phyloP scores from a whole-genome alignment of 2,329 filamentous ascomycete species.

The Aureobasidium sp. region DNA sequence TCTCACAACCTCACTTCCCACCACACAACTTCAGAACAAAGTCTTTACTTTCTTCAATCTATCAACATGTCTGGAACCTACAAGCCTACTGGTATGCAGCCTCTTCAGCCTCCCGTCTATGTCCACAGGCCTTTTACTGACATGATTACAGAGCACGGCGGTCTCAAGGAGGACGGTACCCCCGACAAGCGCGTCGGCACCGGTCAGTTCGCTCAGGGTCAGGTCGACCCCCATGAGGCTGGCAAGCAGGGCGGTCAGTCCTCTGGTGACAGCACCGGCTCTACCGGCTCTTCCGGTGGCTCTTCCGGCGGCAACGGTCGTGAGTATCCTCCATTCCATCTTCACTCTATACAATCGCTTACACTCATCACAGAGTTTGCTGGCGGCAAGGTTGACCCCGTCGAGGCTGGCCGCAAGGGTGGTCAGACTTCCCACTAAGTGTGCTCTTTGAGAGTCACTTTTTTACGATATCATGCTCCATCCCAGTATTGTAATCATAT shows the following conservation, averaged over 20 bases:
- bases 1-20: constrained; percentile 10
- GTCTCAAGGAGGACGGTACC: constrained; percentile 35
- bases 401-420: constrained; percentile 32
- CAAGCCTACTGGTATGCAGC: constrained; percentile 26
- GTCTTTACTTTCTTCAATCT: constrained; percentile 9
- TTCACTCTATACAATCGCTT: not conserved
- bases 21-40: constrained; percentile 10
- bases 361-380: constrained; percentile 27
- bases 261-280: constrained; percentile 13
- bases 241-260: constrained; percentile 30
- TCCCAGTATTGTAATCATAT: not conserved
- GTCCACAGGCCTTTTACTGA: not conserved
- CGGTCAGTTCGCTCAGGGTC: constrained; percentile 34
- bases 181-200: constrained; percentile 35
- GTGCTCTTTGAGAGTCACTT: not conserved
- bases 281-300: not conserved
- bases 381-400: constrained; percentile 33
- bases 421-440: constrained; percentile 20
- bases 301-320: constrained; percentile 15
- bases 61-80: constrained; percentile 27
- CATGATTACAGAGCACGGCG: constrained; percentile 30
- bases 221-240: constrained; percentile 34
- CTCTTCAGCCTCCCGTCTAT: not conserved
- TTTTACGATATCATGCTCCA: not conserved
- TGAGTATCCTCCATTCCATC: not conserved